A percentile compares a stretch with the other conserved stretches of the same genome.
Evolutionary conservation across 2,329 filamentous ascomycete species (phyloP).

Genomic region (Monilinia polystroma): DNA sequence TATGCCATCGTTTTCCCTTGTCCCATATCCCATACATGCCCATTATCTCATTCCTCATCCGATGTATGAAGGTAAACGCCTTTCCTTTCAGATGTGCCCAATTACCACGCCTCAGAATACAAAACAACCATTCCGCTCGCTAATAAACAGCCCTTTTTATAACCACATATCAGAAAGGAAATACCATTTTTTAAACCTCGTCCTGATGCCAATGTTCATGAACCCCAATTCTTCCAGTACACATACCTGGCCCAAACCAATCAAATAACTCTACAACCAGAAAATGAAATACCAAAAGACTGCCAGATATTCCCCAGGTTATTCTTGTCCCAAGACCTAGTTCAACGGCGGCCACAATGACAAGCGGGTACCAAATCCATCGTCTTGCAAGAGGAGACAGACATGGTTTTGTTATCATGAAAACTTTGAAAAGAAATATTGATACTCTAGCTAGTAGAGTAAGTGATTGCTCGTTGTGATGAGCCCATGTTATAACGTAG

Average conservation of each 20-base stretch:
- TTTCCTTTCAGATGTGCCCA: neutral
- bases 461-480: conserved; percentile 39
- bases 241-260: conserved; percentile 36
- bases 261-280: conserved; percentile 45
- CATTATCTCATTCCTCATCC: neutral
- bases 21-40: conserved; percentile 9
- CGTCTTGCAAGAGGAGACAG: conserved; percentile 66
- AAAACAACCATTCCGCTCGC: neutral
- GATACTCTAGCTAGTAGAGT: conserved; percentile 49
- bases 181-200: neutral
- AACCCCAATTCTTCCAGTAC: conserved; percentile 20
- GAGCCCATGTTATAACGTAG: conserved; percentile 39
- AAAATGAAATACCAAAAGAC: conserved; percentile 50
- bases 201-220: conserved; percentile 18
- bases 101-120: neutral
- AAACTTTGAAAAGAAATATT: conserved; percentile 68
- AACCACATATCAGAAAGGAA: neutral
- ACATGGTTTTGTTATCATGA: conserved; percentile 65
- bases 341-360: conserved; percentile 68
- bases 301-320: conserved; percentile 42
- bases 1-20: neutral
- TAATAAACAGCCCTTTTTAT: neutral
- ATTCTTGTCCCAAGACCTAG: conserved; percentile 46
- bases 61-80: conserved; percentile 11
- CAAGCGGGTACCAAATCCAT: conserved; percentile 63